Evolutionary conservation across 352 stramenopile species (phyloP), one percentile per base, ranked within the genome.

Genomic region (Thraustotheca clavata): DNA sequence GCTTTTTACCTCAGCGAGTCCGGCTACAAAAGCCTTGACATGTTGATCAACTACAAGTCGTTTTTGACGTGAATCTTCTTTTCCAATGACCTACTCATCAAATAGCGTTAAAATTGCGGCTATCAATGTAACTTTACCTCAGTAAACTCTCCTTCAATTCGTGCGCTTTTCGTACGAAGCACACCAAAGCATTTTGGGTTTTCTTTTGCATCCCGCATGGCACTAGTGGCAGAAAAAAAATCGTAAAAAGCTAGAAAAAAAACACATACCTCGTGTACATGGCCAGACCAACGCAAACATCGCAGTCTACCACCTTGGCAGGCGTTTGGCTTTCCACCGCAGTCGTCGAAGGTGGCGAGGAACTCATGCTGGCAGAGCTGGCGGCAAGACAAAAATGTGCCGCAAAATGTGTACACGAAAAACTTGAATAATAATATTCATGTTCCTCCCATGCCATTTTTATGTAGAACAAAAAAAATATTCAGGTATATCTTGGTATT

Each of bases 251-350:
- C n/a, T n/a, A n/a, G n/a, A n/a, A 12, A 20, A n/a, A 2, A 41
- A 22, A 6, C 36, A n/a, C n/a, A n/a, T 34, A 62, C 55, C 55
- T 62, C 24, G 55, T 62, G 36, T 52, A 62, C 22, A 62, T 52
- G 4, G 55, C 40, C 14, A 62, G 26, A 31, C 55, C 55, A 24
- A 62, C 16, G 55, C 55, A 62, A 41, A 62, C 38, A 52, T 62
- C 55, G 55, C 55, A 62, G 14, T 62, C 55, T 26, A 62, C 55
- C 22, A 39, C 20, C 55, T 49, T 49, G 31, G 41, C 29, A 38
- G 41, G 41, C n/a, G 27, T 6, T 38, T 40, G 3, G 50, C 34
- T 34, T 18, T 31, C 20, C 22, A 20, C 29, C 22, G 55, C 34
- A 29, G 33, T 50, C 43, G 43, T 52, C 43, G 43, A 52, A 3